A percentile compares a stretch with the other conserved stretches of the same genome.
Evolutionary conservation across 1,284 basidiomycete genomes (phyloP).

Genomic region (Ceratobasidium sp.): DNA sequence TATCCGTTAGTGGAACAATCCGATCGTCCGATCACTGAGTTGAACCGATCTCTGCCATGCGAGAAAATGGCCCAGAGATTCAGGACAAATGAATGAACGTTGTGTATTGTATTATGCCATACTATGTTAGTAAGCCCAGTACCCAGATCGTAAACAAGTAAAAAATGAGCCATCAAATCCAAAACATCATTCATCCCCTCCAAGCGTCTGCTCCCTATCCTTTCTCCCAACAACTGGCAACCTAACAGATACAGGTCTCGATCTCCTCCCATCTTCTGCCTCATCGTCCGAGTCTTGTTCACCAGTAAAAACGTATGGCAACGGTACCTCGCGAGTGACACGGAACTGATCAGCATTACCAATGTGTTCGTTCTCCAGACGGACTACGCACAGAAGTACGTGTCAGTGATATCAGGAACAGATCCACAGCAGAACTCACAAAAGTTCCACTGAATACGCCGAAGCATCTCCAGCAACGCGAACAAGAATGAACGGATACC

Average conservation of each 20-base stretch:
- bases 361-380: conserved; percentile 86
- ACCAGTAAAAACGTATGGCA: conserved; percentile 71
- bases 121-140: no score
- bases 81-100: no score
- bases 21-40: background rate
- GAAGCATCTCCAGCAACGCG: conserved; percentile 77
- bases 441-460: conserved; percentile 93
- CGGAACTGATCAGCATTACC: conserved; percentile 86
- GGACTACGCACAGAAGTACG: conserved; percentile 55
- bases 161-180: no score
- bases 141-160: no score
- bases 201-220: background rate
- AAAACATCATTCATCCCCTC: background rate
- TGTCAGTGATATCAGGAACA: background rate
- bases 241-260: conserved; percentile 4
- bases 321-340: conserved; percentile 77
- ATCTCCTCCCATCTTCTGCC: background rate
- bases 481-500: conserved; percentile 72
- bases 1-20: background rate
- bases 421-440: conserved; percentile 59
- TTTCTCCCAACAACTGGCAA: background rate
- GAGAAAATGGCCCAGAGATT: no score
- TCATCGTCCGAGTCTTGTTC: conserved; percentile 47
- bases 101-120: no score
- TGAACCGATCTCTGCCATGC: no score